Evolutionary conservation across 176 grass and related monocot genomes (phyloP), one percentile per base, ranked within the genome.

Genomic region (Urochloa ruziziensis): DNA sequence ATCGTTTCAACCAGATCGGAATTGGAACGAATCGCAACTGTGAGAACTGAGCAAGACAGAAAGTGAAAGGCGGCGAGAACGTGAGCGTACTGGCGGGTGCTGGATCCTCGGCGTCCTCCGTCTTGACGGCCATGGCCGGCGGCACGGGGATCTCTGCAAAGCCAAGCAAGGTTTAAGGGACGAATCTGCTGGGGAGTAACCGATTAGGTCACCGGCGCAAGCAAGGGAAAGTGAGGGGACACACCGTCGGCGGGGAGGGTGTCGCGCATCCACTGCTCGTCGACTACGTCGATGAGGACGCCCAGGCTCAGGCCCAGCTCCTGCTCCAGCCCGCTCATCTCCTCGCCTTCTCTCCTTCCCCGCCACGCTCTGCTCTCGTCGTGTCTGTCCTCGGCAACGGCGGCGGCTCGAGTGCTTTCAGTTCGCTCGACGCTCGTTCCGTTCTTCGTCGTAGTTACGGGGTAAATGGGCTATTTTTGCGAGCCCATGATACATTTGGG

Each of bases 231-330:
- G 16, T 27, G 37, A 36, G 54, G 34, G 6, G 17, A 39, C 18
- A 74, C 73, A 97, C 94, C 95, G 76, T 97, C 95, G 32, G 87
- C 63, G 58, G 92, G 95, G 70, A 97, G 90, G 19, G 92, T 93
- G 85, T 97, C 95, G 51, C 92, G 88, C 92, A 94, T 94, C 95
- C 95, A 97, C 82, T 93, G 86, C 81, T 97, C 90, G 33, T 93
- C 95, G 59, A 97, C 90, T 77, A 97, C 30, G 83, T 97, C 92
- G 67, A 94, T 94, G 73, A 97, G 95, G 70, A 94, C 72, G n/a
- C 90, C 95, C 84, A 94, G 88, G 82, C 86, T 94, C 68, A 97
- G 86, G 44, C 52, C 59, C 63, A 75, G 86, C 75, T 94, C 88
- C 80, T 87, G 91, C 86, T 96, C 89, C 39, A 89, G 58, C 16